Evolutionary conservation across 1,284 basidiomycete genomes (phyloP).

Genomic region (Anthracocystis setariae): DNA sequence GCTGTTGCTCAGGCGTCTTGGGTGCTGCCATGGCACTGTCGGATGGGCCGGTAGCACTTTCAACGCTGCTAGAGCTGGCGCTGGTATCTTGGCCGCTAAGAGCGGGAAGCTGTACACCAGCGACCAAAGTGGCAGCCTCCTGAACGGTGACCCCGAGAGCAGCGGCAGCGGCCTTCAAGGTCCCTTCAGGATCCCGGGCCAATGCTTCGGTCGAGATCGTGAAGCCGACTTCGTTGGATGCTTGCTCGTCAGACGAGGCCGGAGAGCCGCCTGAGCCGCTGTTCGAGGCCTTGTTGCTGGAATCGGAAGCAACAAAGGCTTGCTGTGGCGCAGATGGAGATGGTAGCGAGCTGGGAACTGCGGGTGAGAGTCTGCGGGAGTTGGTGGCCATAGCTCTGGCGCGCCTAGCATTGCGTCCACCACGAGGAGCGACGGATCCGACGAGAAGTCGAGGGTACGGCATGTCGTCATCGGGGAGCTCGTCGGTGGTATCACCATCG

Average conservation of each 20-base stretch:
- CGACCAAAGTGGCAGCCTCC: slow-evolving; percentile 47
- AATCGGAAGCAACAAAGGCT: slow-evolving; percentile 17
- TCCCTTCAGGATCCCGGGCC: slow-evolving; percentile 52
- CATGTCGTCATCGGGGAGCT: slow-evolving; percentile 67
- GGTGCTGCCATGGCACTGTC: slow-evolving; percentile 26
- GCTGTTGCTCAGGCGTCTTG: slow-evolving; percentile 42
- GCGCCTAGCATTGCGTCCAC: slow-evolving; percentile 60
- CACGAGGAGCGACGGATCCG: slow-evolving; percentile 64
- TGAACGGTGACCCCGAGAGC: slow-evolving; percentile 45
- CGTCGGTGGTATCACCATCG: slow-evolving; percentile 67
- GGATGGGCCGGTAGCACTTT: slow-evolving; percentile 9
- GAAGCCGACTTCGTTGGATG: slow-evolving; percentile 45
- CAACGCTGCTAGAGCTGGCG: slow-evolving; percentile 15
- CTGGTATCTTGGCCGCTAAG: slow-evolving; percentile 1
- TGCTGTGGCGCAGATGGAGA: slow-evolving; percentile 31
- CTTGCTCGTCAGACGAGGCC: slow-evolving; percentile 27
- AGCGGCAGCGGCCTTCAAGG: slow-evolving; percentile 44
- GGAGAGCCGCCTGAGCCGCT: slow-evolving; percentile 29
- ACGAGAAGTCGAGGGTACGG: slow-evolving; percentile 65
- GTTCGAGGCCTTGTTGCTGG: slow-evolving; percentile 19
- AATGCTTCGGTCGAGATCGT: slow-evolving; percentile 55
- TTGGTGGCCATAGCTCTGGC: slow-evolving; percentile 64
- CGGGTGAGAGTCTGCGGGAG: slow-evolving; percentile 57
- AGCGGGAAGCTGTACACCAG: slow-evolving; percentile 40
- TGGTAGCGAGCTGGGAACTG: slow-evolving; percentile 36